These are phyloP conservation scores for Angomonas deanei DNA, from an alignment of 208 protist genomes.

Conservation along the genomic window DNA sequence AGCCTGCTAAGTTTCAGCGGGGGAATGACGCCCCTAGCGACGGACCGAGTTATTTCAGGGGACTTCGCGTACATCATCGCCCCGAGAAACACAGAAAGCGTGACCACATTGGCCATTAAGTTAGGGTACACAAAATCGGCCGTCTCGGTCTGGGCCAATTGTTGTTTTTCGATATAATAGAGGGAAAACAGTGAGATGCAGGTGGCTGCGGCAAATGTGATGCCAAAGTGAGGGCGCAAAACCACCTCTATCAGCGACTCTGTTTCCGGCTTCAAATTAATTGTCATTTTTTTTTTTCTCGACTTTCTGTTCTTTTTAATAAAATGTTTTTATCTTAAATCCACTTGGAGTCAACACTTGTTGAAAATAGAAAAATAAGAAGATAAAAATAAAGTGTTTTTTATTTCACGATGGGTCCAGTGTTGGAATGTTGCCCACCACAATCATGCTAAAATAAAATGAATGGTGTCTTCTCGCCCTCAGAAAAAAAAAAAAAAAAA, in stretches of 20 bases:
- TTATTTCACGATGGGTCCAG: no score
- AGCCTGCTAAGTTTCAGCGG: slow-evolving; percentile 13
- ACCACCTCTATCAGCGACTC: slow-evolving; percentile 14
- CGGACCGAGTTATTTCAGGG: slow-evolving; percentile 6
- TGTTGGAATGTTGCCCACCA: no score
- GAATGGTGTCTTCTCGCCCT: no score
- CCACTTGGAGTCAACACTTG: no score
- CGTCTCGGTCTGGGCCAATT: slow-evolving; percentile 4
- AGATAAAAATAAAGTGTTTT: background rate
- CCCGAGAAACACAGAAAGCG: slow-evolving; percentile 2
- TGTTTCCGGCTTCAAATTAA: slow-evolving; percentile 9
- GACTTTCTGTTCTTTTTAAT: background rate
- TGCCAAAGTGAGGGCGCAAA: slow-evolving; percentile 14
- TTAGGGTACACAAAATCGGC: slow-evolving; percentile 10
- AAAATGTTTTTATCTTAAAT: slow-evolving; percentile 1
- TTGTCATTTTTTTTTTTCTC: slow-evolving; percentile 7
- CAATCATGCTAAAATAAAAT: no score
- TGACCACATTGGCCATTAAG: slow-evolving; percentile 13
- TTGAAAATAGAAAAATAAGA: no score
- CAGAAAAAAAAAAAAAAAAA: no score
- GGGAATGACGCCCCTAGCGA: slow-evolving; percentile 12
- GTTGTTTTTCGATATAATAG: slow-evolving; percentile 22
- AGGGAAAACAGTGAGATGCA: slow-evolving; percentile 2
- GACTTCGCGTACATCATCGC: slow-evolving; percentile 16
- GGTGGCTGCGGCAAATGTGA: slow-evolving; percentile 6